These are phyloP conservation scores for Alternaria angustiovoidea DNA, from an alignment of 2,329 filamentous ascomycete species.

Conservation along the genomic window DNA sequence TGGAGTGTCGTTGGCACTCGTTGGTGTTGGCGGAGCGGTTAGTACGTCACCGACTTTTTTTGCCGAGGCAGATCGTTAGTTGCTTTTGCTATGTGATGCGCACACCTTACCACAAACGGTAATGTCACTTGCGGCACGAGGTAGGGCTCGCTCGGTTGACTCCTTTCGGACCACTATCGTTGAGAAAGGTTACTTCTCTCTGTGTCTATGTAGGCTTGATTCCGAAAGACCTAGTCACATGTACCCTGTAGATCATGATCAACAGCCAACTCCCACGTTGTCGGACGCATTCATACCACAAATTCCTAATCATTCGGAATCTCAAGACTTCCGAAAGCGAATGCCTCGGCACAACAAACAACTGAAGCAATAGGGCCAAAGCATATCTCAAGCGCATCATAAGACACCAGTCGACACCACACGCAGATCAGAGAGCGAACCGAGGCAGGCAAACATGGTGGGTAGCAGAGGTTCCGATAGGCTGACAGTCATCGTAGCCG, in stretches of 20 bases:
- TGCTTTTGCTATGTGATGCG: neutral
- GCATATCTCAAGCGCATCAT: neutral
- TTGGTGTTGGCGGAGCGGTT: neutral
- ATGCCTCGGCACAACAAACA: neutral
- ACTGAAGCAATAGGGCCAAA: neutral
- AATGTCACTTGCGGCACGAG: neutral
- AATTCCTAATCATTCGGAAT: neutral
- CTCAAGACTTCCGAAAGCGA: neutral
- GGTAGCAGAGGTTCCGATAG: neutral
- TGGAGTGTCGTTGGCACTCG: neutral
- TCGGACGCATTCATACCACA: neutral
- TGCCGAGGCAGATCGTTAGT: slow-evolving; percentile 8
- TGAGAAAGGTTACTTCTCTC: neutral
- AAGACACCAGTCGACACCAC: neutral
- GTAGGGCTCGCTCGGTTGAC: neutral
- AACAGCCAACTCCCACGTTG: neutral
- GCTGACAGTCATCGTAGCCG: neutral
- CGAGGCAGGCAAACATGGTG: neutral
- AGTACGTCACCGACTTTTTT: slow-evolving; percentile 9
- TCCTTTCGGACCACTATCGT: neutral
- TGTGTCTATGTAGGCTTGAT: neutral
- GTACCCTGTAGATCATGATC: slow-evolving; percentile 1
- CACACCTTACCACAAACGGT: slow-evolving; percentile 8
- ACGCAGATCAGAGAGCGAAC: neutral
- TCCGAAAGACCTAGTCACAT: neutral